phyloP scores from a whole-genome alignment of 805 yeast species.

The Debaryomyces hansenii region DNA sequence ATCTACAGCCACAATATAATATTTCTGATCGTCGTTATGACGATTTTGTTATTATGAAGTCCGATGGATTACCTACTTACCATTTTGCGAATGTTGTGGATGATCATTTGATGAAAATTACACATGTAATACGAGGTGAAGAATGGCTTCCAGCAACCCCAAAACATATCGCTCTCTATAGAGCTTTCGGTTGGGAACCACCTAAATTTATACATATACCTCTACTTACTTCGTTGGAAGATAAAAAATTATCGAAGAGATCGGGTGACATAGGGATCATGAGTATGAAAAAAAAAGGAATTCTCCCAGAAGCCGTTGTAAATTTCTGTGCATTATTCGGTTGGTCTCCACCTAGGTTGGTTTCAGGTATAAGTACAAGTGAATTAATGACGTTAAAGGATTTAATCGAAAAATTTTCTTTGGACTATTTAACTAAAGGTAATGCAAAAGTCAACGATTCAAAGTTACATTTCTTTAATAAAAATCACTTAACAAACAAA shows the following conservation, averaged over 20 bases:
- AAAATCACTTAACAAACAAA: conserved; percentile 54
- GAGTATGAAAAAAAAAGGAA: conserved; percentile 57
- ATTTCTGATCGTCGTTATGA: conserved; percentile 72
- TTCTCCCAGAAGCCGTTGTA: conserved; percentile 81
- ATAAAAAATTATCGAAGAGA: conserved; percentile 83
- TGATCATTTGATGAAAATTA: conserved; percentile 88
- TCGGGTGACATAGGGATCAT: conserved; percentile 77
- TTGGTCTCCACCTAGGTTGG: conserved; percentile 79
- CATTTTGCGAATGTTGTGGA: conserved; percentile 96
- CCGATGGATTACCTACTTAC: conserved; percentile 95
- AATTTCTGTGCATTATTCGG: conserved; percentile 91
- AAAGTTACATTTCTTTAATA: conserved; percentile 77
- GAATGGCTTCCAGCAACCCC: conserved; percentile 98
- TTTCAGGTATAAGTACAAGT: conserved; percentile 44
- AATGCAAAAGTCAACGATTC: conserved; percentile 86
- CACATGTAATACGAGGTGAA: conserved; percentile 96
- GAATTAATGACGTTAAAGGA: conserved; percentile 56
- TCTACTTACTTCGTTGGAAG: conserved; percentile 66
- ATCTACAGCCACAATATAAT: conserved; percentile 80
- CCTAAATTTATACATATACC: conserved; percentile 92
- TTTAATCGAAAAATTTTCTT: conserved; percentile 54
- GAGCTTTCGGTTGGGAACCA: conserved; percentile 81
- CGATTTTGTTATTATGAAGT: conserved; percentile 84
- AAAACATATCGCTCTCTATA: conserved; percentile 83
- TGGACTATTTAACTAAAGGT: conserved; percentile 83